Base-by-base conservation (phyloP, 345 rosid species). In the Gossypium rotundifolium region DNA sequence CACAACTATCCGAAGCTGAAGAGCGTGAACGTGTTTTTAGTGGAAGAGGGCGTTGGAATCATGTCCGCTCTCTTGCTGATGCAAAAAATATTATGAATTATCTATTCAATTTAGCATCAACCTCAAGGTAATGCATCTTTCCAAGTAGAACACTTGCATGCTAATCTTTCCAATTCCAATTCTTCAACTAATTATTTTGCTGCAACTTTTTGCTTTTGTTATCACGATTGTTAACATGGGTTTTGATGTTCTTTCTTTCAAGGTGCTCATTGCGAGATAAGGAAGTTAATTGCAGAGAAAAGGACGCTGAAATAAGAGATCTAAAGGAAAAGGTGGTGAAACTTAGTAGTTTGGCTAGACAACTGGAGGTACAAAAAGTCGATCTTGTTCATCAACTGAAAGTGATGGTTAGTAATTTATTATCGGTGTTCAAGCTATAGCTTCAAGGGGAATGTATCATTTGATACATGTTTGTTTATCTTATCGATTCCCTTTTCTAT, bases 31-130 rank as follows among this genome's bases (percentile, higher is more conserved):
- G 95, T 42, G 77, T 86, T 40, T 91, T 93, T 76, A 85, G 90
- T 82, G 99, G 98, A 60, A 90, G 88, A 76, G 99, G 99, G 40
- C 93, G 98, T 57, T 95, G 99, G 99, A 93, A 93, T 79, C 98
- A 95, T 81, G 86, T 95, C 72, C 90, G 97, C 10, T 88, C 98
- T 72, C 89, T 95, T 57, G 87, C 87, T 61, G 99, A 95, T 38
- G 97, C 94, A 4, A 95, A 93, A 80, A 91, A 85, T 77, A 79
- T 89, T 71, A 90, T 95, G 99, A 91, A 90, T 69, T 77, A 87
- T 77, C 86, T 95, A 23, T 95, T 95, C 81, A 90, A 89, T 76
- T 63, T 95, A 75, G 96, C 98, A 78, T 91, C 97, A 44, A 83
- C 91, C 66, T 90, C 98, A 11, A 93, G 98, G 99, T 95, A 81